phyloP scores from a whole-genome alignment of 2,329 filamentous ascomycete species.

The Fusarium nygamai region DNA sequence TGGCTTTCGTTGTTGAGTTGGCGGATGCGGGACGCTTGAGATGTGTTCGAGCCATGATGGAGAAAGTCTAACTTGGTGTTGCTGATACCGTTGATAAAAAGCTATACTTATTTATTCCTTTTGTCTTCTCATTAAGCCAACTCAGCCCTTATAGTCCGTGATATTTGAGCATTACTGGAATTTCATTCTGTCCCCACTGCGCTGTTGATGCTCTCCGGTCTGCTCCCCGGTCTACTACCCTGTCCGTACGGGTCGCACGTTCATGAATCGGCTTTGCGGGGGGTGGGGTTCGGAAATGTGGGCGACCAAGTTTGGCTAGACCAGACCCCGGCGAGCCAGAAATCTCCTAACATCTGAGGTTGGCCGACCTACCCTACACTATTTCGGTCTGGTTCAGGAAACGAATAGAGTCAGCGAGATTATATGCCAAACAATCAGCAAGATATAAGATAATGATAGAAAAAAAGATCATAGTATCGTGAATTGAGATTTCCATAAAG shows the following conservation, averaged over 20 bases:
- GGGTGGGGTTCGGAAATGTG: neutral
- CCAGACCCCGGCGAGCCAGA: neutral
- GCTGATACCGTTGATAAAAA: neutral
- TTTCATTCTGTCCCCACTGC: neutral
- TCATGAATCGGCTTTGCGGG: neutral
- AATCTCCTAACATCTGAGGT: no score
- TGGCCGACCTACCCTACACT: neutral
- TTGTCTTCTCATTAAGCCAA: neutral
- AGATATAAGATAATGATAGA: fast-evolving
- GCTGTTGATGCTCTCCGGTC: fast-evolving
- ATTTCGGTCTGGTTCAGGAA: fast-evolving
- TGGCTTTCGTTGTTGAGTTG: neutral
- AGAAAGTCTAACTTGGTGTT: neutral
- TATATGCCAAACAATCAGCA: neutral
- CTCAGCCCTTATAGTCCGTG: neutral
- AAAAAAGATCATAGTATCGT: fast-evolving
- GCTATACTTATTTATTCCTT: fast-evolving
- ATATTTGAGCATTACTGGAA: neutral
- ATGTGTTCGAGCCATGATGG: neutral
- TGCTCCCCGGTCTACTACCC: no score
- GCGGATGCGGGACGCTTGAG: neutral
- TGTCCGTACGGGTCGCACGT: fast-evolving
- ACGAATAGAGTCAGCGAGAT: fast-evolving
- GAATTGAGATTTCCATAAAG: fast-evolving
- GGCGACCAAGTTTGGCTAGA: neutral